Conservation (phyloP, 2,329 filamentous ascomycete species). For the Cytospora piceicola region DNA sequence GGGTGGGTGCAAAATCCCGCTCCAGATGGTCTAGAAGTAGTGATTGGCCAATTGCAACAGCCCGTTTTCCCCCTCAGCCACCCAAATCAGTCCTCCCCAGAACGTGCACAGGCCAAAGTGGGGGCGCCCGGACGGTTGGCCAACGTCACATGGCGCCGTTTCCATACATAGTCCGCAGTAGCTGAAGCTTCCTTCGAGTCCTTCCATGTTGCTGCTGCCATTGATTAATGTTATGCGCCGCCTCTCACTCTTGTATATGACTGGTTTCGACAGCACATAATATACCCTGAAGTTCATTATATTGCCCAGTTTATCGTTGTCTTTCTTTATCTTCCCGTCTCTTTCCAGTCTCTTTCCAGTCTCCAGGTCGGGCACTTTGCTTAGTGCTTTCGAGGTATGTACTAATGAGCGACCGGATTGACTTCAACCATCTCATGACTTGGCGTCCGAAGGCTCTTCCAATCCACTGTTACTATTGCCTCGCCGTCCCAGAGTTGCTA, state of each 20-base stretch:
- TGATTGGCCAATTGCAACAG: slow-evolving; percentile 25
- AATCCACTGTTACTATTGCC: background rate
- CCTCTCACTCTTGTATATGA: background rate
- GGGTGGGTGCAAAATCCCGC: slow-evolving; percentile 15
- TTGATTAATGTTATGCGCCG: background rate
- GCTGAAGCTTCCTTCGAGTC: background rate
- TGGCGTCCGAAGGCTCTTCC: background rate
- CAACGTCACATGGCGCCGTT: slow-evolving; percentile 22
- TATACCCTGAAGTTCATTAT: background rate
- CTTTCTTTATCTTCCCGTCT: background rate
- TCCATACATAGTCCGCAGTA: background rate
- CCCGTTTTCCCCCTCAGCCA: background rate
- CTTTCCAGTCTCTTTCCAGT: background rate
- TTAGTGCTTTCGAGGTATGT: background rate
- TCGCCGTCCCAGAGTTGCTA: background rate
- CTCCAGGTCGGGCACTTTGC: background rate
- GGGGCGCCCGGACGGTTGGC: slow-evolving; percentile 5
- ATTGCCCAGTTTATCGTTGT: background rate
- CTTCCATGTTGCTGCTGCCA: background rate
- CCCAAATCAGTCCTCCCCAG: background rate
- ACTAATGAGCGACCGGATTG: background rate
- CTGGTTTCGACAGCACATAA: background rate
- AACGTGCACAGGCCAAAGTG: slow-evolving; percentile 24
- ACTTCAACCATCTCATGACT: background rate
- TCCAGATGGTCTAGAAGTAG: slow-evolving; percentile 4